Base-by-base conservation (phyloP, 202 grass and related monocot species). In the Carex arenaria region DNA sequence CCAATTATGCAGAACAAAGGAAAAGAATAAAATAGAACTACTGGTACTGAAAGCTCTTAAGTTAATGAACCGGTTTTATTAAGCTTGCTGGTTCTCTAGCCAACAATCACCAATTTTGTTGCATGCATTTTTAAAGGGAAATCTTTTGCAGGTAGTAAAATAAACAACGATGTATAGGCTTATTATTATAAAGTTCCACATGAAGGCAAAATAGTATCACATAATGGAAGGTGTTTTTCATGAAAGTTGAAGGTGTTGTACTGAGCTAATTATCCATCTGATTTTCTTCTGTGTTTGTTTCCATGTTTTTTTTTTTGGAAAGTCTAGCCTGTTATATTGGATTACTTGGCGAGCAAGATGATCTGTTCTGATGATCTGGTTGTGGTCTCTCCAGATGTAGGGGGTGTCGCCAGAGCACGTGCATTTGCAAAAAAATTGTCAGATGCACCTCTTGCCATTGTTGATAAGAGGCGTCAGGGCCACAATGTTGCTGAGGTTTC, bases 381-480 rank as follows among this genome's bases (percentile, higher is more conserved):
- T 45, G 94, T 97, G 11, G 94, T 97, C 13, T 97, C 94, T 11
- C 94, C 94, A 4, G 94, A 97, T 83, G 92, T 97, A 15, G 94
- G 94, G 22, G 94, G 92, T 31, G 94, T 97, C 23, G 94, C 94
- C 32, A 87, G 94, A 79, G 90, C 92, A 26, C 92, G 94, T 8
- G 90, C 94, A 2, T 97, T 97, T 81, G 94, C 92, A 42, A 97
- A 97, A 85, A 97, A 94, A 80, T 88, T 97, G 63, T 97, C 94
- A 10, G 94, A 97, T 67, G 92, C 94, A 81, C 94, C 92, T 3
- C 83, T 94, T 13, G 92, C 94, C 15, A 97, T 97, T 56, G 87
- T 97, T 10, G 92, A 97, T 80, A 97, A 97, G 72, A 78, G 94
- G 43, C 86, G 92, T 2, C 85, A 88, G 1, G 90, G 92, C 0